Conservation (phyloP, 768 basidiomycete genomes). For the Leccinum imitatum region DNA sequence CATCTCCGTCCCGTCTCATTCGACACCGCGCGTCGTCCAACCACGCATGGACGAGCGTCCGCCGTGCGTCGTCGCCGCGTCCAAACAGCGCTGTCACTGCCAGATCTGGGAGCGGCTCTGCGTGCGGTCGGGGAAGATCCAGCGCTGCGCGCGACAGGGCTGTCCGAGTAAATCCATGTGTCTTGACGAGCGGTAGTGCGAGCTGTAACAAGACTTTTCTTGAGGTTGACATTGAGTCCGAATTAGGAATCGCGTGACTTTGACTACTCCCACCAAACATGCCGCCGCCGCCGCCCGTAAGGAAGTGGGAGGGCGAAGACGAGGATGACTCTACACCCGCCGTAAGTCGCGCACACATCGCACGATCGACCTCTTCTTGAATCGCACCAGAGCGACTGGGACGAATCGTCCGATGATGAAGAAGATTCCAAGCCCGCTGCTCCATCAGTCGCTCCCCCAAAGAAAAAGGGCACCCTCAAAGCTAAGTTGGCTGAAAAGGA, state of each 20-base stretch:
- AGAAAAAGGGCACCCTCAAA: slow-evolving; percentile 93
- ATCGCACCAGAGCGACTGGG: slow-evolving; percentile 84
- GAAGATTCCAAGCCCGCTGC: slow-evolving; percentile 52
- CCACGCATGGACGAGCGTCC: slow-evolving; percentile 71
- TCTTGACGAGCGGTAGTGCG: slow-evolving; percentile 61
- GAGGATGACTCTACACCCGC: slow-evolving; percentile 78
- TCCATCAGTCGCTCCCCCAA: slow-evolving; percentile 61
- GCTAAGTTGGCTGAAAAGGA: slow-evolving; percentile 93
- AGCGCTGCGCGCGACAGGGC: slow-evolving; percentile 67
- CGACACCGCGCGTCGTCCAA: slow-evolving; percentile 57
- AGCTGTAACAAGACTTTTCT: slow-evolving; percentile 48
- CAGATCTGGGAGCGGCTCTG: slow-evolving; percentile 63
- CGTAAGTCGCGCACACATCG: slow-evolving; percentile 43
- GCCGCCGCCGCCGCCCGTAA: slow-evolving; percentile 31
- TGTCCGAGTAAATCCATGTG: slow-evolving; percentile 74
- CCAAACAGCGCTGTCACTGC: slow-evolving; percentile 78
- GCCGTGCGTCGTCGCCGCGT: slow-evolving; percentile 60
- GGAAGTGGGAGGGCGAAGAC: slow-evolving; percentile 90
- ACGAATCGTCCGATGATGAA: slow-evolving; percentile 77
- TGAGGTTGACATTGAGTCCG: slow-evolving; percentile 9
- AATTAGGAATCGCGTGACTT: slow-evolving; percentile 1
- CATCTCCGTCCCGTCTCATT: slow-evolving; percentile 39
- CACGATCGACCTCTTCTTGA: neutral
- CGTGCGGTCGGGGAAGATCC: slow-evolving; percentile 46
- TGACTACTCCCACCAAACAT: neutral